Evolutionary conservation across 345 rosid genomes (phyloP).

Genomic region (Populus simonii): DNA sequence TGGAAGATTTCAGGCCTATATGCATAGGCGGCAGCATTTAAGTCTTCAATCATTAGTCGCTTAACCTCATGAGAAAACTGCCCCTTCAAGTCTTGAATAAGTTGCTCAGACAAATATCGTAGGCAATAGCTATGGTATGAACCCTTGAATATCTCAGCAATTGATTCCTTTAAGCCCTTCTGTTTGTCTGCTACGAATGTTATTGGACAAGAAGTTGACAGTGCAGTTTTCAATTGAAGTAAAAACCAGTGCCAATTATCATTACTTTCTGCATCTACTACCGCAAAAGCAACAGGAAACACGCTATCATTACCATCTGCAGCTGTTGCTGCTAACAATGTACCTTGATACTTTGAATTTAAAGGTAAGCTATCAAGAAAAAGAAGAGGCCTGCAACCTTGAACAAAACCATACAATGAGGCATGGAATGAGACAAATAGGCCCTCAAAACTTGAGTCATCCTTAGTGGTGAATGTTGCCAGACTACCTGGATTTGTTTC

Average conservation of each 20-base stretch:
- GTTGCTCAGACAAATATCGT: constrained; percentile 65
- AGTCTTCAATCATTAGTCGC: constrained; percentile 72
- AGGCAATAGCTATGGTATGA: constrained; percentile 77
- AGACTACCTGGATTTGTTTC: constrained; percentile 85
- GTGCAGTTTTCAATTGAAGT: constrained; percentile 62
- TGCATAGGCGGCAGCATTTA: constrained; percentile 70
- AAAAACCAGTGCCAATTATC: constrained; percentile 96
- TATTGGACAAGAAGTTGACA: constrained; percentile 54
- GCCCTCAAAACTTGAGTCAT: constrained; percentile 93
- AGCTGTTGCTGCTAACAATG: constrained; percentile 77
- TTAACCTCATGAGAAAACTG: constrained; percentile 88
- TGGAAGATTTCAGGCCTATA: constrained; percentile 61
- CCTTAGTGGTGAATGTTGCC: constrained; percentile 76
- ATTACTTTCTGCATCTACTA: constrained; percentile 71
- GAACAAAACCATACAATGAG: constrained; percentile 64
- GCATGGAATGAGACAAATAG: constrained; percentile 86
- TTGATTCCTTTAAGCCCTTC: constrained; percentile 69
- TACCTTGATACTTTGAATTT: constrained; percentile 92
- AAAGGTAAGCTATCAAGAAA: constrained; percentile 77
- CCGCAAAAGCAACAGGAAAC: constrained; percentile 83
- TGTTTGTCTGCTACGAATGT: constrained; percentile 83
- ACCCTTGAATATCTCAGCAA: constrained; percentile 55
- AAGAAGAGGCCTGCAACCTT: constrained; percentile 86
- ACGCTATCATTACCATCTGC: constrained; percentile 78
- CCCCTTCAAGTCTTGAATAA: constrained; percentile 74